phyloP scores from a whole-genome alignment of 202 grass and related monocot genomes.

The Panicum hallii region DNA sequence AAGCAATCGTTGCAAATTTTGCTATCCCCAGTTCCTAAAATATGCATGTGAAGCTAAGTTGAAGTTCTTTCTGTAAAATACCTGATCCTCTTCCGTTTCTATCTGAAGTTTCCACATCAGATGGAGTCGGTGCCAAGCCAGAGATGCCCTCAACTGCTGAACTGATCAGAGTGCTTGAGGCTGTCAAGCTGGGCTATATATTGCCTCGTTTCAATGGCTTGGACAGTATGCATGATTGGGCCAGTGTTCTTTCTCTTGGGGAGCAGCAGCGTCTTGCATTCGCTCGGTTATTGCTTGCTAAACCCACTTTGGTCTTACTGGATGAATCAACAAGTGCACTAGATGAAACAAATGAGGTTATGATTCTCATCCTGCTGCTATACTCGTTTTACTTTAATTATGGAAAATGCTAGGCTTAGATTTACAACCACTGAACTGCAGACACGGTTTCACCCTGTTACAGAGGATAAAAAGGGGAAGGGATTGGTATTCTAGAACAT shows the following conservation, averaged over 20 bases:
- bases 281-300: constrained; percentile 80
- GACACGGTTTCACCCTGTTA: neutral
- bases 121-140: constrained; percentile 46
- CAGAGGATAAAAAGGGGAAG: neutral
- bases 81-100: constrained; percentile 74
- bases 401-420: neutral
- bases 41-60: constrained; percentile 28
- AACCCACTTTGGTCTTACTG: constrained; percentile 77
- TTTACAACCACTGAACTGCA: constrained; percentile 7
- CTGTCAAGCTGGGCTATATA: constrained; percentile 79
- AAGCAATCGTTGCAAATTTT: neutral
- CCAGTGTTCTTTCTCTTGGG: constrained; percentile 95
- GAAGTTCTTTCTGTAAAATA: constrained; percentile 29
- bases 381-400: constrained; percentile 1
- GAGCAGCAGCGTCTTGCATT: constrained; percentile 97
- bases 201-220: constrained; percentile 91
- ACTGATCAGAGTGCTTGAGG: constrained; percentile 73
- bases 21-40: neutral
- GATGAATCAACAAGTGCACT: constrained; percentile 97
- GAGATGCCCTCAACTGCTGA: constrained; percentile 75
- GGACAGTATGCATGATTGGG: constrained; percentile 92
- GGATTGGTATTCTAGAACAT: neutral
- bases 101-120: constrained; percentile 59
- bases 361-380: neutral
- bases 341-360: constrained; percentile 88